Evolutionary conservation across 768 basidiomycete species (phyloP).

Genomic region (Pleurotus eryngii): DNA sequence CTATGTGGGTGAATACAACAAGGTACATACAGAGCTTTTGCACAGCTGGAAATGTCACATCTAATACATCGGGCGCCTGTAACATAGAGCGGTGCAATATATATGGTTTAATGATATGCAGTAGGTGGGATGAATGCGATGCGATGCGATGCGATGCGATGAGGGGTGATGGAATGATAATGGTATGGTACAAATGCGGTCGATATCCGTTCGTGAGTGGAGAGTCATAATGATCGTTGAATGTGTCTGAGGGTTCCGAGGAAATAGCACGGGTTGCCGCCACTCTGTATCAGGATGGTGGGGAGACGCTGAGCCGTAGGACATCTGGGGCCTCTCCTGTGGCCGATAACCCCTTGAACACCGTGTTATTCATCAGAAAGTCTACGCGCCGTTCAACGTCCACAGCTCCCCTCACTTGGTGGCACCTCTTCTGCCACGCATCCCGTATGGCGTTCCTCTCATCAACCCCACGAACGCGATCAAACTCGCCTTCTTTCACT

Average conservation of each 20-base stretch:
- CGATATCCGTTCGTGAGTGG: neutral
- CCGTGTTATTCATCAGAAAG: constrained; percentile 34
- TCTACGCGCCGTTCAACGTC: constrained; percentile 36
- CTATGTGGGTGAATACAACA: too few species aligned
- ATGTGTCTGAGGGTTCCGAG: too few species aligned
- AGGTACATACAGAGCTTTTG: too few species aligned
- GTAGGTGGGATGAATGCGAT: neutral
- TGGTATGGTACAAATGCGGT: neutral
- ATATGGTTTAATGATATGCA: neutral
- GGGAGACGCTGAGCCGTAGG: constrained; percentile 20
- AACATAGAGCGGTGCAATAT: neutral
- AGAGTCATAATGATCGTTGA: neutral
- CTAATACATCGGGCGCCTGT: neutral
- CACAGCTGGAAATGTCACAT: too few species aligned
- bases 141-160: neutral
- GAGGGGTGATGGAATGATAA: neutral
- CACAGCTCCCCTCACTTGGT: constrained; percentile 18
- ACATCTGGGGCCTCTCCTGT: constrained; percentile 27
- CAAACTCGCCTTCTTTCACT: constrained; percentile 32
- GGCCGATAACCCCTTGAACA: constrained; percentile 36
- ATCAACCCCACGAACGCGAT: constrained; percentile 19
- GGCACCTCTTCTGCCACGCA: constrained; percentile 33
- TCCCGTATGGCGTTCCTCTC: constrained; percentile 22
- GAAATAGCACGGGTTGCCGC: neutral
- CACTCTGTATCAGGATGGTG: neutral